phyloP scores from a whole-genome alignment of 2,329 filamentous ascomycete species.

The Fusarium bactridioides region DNA sequence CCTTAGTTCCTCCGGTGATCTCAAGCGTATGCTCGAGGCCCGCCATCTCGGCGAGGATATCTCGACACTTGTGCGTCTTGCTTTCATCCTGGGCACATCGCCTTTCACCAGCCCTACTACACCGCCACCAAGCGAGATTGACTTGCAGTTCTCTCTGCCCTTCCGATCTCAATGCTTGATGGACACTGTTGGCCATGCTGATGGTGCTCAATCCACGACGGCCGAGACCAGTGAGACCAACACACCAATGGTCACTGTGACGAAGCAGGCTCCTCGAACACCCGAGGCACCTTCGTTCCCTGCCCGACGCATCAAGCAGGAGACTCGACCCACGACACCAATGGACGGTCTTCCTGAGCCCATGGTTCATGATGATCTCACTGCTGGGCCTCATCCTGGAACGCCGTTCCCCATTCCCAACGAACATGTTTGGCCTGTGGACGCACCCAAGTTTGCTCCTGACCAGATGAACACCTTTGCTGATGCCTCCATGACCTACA shows the following conservation, averaged over 20 bases:
- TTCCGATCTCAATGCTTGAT: conserved; percentile 48
- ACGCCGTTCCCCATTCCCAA: conserved; percentile 53
- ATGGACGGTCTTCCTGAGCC: conserved; percentile 41
- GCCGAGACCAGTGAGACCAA: conserved; percentile 38
- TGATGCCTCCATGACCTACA: conserved; percentile 43
- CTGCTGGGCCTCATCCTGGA: conserved; percentile 50
- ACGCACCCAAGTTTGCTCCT: conserved; percentile 51
- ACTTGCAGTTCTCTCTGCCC: conserved; percentile 50
- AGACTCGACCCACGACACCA: conserved; percentile 49
- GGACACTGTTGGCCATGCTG: conserved; percentile 44
- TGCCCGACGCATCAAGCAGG: conserved; percentile 47
- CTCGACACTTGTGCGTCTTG: conserved; percentile 52
- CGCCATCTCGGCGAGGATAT: conserved; percentile 53
- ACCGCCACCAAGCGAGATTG: conserved; percentile 50
- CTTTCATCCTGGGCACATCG: conserved; percentile 54
- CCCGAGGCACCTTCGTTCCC: conserved; percentile 42
- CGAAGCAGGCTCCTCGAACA: conserved; percentile 44
- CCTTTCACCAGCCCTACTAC: conserved; percentile 49
- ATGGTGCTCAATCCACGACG: conserved; percentile 36
- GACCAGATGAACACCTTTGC: conserved; percentile 48
- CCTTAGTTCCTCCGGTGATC: conserved; percentile 52
- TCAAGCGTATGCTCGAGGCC: conserved; percentile 55
- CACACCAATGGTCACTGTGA: conserved; percentile 39
- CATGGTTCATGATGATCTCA: conserved; percentile 47
- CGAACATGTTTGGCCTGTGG: conserved; percentile 49